Evolutionary conservation across 352 stramenopile genomes (phyloP), one percentile per base, ranked within the genome.

Genomic region (Phytophthora ohioensis): DNA sequence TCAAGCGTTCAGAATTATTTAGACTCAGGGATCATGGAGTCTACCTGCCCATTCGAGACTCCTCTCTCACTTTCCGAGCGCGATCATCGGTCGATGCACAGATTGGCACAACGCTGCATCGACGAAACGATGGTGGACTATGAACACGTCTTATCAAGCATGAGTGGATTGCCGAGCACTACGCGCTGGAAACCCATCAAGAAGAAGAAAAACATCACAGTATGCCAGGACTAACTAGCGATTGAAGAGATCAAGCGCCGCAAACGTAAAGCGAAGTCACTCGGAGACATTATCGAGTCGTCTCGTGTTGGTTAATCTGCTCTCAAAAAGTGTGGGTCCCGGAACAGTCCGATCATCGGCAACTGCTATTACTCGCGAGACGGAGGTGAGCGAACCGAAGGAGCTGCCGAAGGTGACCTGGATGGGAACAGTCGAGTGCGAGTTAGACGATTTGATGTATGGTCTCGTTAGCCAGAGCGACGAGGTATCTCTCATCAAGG

Each of bases 361-460:
- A n/a, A 59, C 46, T 12, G 30, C 55, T 21, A 64, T 45, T 39
- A 54, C 36, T 17, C 32, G 39, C 3, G 54, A 57, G 21, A 42
- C 55, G 0, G 47, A 65, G 32, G 38, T 61, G 9, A 43, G 17
- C 8, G 56, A 72, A 8, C 12, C 39, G 4, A 69, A 69, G 21
- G 55, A 68, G 42, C 6, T 55, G 17, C 64, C 61, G 4, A 74
- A 76, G 27, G 66, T 78, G 65, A 57, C 61, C 27, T 78, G 69
- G 74, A 71, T 78, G 54, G 74, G 70, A 1, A 64, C 70, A 1
- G 57, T 81, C 2, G 61, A 78, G 11, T 74, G 65, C 10, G 61
- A 76, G 3, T 58, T 81, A 0, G 74, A 81, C 34, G 74, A 81
- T 36, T 41, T 81, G 52, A 76, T 81, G 74, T 81, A 81, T 43